phyloP scores from a whole-genome alignment of 331 rosid genomes.

The Cydonia oblonga region DNA sequence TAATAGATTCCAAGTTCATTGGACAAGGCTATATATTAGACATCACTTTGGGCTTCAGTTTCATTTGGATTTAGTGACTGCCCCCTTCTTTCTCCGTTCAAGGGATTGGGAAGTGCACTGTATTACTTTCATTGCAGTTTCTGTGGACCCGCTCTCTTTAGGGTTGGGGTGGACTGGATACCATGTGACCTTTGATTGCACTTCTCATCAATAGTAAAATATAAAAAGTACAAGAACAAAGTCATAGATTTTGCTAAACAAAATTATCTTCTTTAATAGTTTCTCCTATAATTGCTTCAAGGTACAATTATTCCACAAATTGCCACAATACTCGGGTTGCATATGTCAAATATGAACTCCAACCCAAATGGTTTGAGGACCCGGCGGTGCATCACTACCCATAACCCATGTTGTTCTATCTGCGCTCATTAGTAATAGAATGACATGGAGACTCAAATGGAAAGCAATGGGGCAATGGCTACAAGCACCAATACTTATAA shows the following conservation, averaged over 20 bases:
- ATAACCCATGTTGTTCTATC: background rate
- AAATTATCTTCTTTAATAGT: background rate
- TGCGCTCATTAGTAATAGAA: background rate
- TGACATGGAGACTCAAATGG: background rate
- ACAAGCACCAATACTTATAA: background rate
- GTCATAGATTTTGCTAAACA: background rate
- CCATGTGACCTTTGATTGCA: background rate
- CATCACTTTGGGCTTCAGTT: background rate
- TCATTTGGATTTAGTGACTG: background rate
- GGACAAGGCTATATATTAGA: background rate
- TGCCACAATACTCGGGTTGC: background rate
- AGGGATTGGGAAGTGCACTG: background rate
- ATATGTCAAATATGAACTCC: background rate
- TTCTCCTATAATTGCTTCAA: background rate
- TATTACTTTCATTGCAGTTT: background rate
- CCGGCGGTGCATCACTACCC: background rate
- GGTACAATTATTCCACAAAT: background rate
- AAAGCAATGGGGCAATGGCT: background rate
- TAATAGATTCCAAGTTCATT: background rate
- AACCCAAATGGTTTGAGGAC: background rate
- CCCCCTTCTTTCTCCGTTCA: background rate
- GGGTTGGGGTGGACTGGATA: background rate
- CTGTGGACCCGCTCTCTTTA: background rate
- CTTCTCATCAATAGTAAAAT: background rate
- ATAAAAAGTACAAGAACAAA: no score